Evolutionary conservation across 164 flowering plant species (phyloP).

Genomic region (Echeveria elegans): DNA sequence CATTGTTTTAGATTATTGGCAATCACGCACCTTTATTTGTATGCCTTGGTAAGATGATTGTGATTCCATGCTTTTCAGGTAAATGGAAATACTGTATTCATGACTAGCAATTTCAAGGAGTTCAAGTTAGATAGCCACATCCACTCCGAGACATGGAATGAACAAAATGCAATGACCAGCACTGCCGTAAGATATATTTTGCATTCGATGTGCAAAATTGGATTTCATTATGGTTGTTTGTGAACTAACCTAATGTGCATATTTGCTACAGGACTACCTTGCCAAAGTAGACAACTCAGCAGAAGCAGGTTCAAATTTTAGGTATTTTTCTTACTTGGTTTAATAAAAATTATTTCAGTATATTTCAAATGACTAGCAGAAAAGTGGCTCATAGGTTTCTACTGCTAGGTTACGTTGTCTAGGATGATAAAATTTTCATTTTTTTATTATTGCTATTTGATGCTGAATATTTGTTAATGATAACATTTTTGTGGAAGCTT

Average conservation of each 20-base stretch:
- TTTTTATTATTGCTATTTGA: too few species aligned
- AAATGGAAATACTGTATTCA: conserved; percentile 82
- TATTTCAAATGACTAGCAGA: background rate
- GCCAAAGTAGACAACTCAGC: conserved; percentile 54
- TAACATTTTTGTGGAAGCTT: too few species aligned
- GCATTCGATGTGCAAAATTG: too few species aligned
- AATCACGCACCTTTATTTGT: background rate
- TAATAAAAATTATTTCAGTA: background rate
- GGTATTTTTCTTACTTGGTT: conserved; percentile 34
- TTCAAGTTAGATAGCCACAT: conserved; percentile 61
- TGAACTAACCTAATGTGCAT: conserved; percentile 10
- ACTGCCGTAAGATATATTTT: conserved; percentile 58
- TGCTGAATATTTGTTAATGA: too few species aligned
- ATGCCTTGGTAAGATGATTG: background rate
- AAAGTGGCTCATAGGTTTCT: background rate
- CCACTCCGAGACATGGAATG: conserved; percentile 55
- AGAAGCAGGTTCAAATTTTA: conserved; percentile 35
- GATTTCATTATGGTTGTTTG: conserved; percentile 9
- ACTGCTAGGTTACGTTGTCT: background rate
- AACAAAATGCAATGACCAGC: conserved; percentile 62
- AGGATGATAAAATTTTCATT: too few species aligned
- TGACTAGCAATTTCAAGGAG: conserved; percentile 76
- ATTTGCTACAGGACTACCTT: conserved; percentile 62
- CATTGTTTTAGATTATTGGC: background rate
- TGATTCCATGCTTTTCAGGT: conserved; percentile 40